A percentile compares a stretch with the other conserved stretches of the same genome.
phyloP scores from a whole-genome alignment of 176 grass and related monocot genomes.

The Triticum timopheevii region DNA sequence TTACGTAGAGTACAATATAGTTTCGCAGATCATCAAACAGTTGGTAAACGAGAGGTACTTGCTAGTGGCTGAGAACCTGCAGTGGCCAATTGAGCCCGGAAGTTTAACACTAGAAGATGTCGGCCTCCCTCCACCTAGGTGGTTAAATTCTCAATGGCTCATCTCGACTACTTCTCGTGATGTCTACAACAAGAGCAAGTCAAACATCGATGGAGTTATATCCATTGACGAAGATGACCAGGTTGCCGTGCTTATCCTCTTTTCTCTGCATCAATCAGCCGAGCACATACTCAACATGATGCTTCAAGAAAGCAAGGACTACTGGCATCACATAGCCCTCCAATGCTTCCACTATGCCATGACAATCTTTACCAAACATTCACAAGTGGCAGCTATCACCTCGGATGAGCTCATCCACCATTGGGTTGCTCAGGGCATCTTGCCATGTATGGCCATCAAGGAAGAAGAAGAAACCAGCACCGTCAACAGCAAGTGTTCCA shows the following conservation, averaged over 20 bases:
- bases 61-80: not conserved
- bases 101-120: accelerated
- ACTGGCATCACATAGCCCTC: not conserved
- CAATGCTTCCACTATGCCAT: not conserved
- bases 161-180: not conserved
- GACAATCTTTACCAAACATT: not conserved
- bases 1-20: accelerated
- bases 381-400: not conserved
- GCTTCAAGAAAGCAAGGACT: not conserved
- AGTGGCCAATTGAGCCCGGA: accelerated
- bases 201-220: too few species aligned
- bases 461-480: not conserved
- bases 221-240: too few species aligned
- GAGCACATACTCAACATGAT: accelerated
- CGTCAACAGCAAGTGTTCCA: not conserved
- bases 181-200: not conserved
- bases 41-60: not conserved
- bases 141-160: not conserved
- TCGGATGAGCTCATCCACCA: constrained; percentile 1
- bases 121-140: not conserved
- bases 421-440: not conserved
- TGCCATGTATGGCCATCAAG: not conserved
- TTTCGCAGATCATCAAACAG: not conserved
- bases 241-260: too few species aligned
- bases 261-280: too few species aligned